These are phyloP conservation scores for Kodamaea suecica DNA, from an alignment of 1,139 yeast species.

Conservation along the genomic window DNA sequence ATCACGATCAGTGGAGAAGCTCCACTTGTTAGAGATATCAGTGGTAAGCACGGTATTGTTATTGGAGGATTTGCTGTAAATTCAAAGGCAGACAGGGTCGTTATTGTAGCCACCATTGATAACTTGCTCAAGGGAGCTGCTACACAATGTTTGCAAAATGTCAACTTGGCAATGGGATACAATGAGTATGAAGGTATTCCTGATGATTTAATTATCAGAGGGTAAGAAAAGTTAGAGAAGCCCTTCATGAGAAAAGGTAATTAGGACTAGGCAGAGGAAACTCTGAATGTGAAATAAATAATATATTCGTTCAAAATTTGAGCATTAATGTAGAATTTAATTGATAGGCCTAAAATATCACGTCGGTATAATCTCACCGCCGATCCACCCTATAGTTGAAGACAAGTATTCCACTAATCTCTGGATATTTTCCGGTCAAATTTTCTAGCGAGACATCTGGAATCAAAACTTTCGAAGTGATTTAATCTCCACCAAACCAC, in stretches of 20 bases:
- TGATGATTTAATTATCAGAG: constrained; percentile 48
- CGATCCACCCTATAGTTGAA: too few relatives aligned
- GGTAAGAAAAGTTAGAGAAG: constrained; percentile 20
- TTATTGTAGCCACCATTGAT: constrained; percentile 91
- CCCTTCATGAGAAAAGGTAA: neutral
- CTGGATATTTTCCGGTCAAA: too few relatives aligned
- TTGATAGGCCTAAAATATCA: too few relatives aligned
- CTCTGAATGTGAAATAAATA: neutral
- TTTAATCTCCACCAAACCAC: neutral
- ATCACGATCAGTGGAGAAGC: constrained; percentile 85
- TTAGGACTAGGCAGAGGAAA: neutral
- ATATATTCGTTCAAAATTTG: constrained; percentile 1
- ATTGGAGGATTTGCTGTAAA: constrained; percentile 95
- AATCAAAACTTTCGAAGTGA: too few relatives aligned
- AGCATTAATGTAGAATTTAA: too few relatives aligned
- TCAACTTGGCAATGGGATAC: constrained; percentile 84
- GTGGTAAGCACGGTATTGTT: constrained; percentile 92
- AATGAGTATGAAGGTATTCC: constrained; percentile 97
- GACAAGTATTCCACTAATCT: too few relatives aligned
- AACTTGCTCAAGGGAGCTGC: constrained; percentile 97
- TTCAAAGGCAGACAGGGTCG: constrained; percentile 85
- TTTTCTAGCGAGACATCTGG: too few relatives aligned
- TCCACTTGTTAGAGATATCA: constrained; percentile 85
- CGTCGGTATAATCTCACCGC: too few relatives aligned
- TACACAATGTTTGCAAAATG: constrained; percentile 95